Evolutionary conservation across 495 filamentous ascomycete species (phyloP).

Genomic region (Penicillium nucicola): DNA sequence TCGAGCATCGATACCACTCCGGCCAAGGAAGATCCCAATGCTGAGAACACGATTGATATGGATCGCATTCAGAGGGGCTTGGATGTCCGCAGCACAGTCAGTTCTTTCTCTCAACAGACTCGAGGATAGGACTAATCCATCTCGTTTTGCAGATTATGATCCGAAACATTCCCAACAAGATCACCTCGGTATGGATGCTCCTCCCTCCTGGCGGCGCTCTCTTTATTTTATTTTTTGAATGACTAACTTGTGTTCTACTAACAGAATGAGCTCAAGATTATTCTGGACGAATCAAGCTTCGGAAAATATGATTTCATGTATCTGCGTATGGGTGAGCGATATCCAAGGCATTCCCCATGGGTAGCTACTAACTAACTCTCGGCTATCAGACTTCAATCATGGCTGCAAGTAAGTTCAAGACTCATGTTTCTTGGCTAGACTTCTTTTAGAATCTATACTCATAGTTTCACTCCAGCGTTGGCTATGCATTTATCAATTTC

Average conservation of each 20-base stretch:
- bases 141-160: constrained; percentile 73
- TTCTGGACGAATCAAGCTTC: constrained; percentile 73
- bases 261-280: constrained; percentile 64
- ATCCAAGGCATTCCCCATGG: neutral
- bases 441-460: neutral
- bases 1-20: neutral
- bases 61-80: neutral
- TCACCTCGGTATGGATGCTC: constrained; percentile 58
- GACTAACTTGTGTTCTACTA: neutral
- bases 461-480: constrained; percentile 60
- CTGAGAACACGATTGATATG: neutral
- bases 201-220: neutral
- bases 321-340: constrained; percentile 70
- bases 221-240: neutral
- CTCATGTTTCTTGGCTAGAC: neutral
- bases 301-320: constrained; percentile 94
- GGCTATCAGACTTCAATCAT: constrained; percentile 67
- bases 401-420: constrained; percentile 72
- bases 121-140: constrained; percentile 13
- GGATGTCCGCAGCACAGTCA: constrained; percentile 72
- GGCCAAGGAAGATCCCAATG: neutral
- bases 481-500: constrained; percentile 98
- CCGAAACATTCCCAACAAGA: constrained; percentile 90
- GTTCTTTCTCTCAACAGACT: constrained; percentile 22
- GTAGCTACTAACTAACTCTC: constrained; percentile 7